Conservation (phyloP, 805 yeast genomes). For the Saturnispora gosingensis region DNA sequence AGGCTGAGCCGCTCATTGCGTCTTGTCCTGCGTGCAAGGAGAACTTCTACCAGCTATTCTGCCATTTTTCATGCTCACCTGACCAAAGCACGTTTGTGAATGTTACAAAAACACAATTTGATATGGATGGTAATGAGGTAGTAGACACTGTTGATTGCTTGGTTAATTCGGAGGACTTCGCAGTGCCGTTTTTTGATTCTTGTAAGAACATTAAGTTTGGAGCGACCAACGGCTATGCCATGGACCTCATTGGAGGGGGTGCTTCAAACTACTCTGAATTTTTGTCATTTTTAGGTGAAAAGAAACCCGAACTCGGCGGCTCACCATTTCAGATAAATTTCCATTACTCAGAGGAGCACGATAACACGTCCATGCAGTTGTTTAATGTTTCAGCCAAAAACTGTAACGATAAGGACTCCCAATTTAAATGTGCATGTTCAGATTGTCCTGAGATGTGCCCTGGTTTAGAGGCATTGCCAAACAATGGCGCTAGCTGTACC, state of each 20-base stretch:
- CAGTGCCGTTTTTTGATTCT: conserved; percentile 62
- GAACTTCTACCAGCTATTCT: conserved; percentile 78
- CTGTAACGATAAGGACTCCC: conserved; percentile 51
- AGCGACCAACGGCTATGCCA: conserved; percentile 91
- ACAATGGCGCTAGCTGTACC: conserved; percentile 33
- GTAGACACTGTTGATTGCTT: conserved; percentile 65
- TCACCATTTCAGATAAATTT: conserved; percentile 91
- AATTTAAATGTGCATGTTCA: conserved; percentile 76
- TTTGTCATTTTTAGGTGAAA: conserved; percentile 86
- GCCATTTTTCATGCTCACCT: conserved; percentile 85
- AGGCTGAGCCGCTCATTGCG: conserved; percentile 72
- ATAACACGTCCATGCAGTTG: conserved; percentile 15
- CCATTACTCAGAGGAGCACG: conserved; percentile 26
- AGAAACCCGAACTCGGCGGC: conserved; percentile 88
- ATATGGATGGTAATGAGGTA: conserved; percentile 43
- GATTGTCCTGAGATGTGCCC: conserved; percentile 87
- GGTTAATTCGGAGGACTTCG: conserved; percentile 57
- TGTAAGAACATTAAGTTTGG: conserved; percentile 86
- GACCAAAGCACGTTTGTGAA: conserved; percentile 68
- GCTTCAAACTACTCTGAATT: conserved; percentile 66
- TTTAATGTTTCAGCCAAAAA: conserved; percentile 21
- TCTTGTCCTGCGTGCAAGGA: conserved; percentile 90
- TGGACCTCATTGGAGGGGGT: conserved; percentile 98
- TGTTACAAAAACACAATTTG: conserved; percentile 43
- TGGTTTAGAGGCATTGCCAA: conserved; percentile 37